A percentile compares a stretch with the other conserved stretches of the same genome.
phyloP scores from a whole-genome alignment of 139 green algal genomes.

The Chlamydomonas eustigma region DNA sequence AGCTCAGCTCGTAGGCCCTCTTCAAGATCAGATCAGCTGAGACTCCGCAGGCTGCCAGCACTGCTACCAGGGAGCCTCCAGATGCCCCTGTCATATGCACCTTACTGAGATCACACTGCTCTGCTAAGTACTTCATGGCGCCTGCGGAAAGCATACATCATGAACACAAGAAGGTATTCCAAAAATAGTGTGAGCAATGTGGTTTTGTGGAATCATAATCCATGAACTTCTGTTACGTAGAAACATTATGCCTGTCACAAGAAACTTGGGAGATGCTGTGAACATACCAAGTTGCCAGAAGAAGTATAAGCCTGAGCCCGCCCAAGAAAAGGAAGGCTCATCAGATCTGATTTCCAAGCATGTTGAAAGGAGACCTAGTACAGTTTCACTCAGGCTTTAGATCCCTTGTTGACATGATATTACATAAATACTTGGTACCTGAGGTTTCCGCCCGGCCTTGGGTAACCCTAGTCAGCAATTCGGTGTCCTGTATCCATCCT shows the following conservation, averaged over 20 bases:
- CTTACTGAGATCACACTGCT: constrained; percentile 46
- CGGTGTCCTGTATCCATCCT: neutral
- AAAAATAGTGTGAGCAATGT: no score
- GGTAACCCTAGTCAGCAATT: no score
- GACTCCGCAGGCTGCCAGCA: constrained; percentile 41
- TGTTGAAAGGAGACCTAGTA: neutral
- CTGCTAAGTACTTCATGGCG: constrained; percentile 52
- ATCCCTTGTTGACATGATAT: neutral
- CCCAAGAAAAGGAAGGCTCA: constrained; percentile 7
- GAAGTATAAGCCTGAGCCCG: constrained; percentile 33
- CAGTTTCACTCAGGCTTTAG: neutral
- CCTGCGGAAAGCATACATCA: constrained; percentile 20
- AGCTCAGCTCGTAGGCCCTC: constrained; percentile 40
- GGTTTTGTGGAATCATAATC: neutral
- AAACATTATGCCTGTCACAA: no score
- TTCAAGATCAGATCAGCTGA: constrained; percentile 35
- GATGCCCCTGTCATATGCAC: constrained; percentile 48
- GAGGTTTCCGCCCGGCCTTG: no score
- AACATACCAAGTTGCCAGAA: constrained; percentile 42
- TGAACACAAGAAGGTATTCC: no score
- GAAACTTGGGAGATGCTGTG: neutral
- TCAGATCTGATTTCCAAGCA: neutral
- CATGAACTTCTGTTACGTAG: neutral
- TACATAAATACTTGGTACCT: no score
- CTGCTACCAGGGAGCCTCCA: constrained; percentile 42